Percentiles rank a stretch among this genome's conserved stretches.
phyloP scores from a whole-genome alignment of 2,329 filamentous ascomycete genomes.

The Rhexocercosporidium sp. region DNA sequence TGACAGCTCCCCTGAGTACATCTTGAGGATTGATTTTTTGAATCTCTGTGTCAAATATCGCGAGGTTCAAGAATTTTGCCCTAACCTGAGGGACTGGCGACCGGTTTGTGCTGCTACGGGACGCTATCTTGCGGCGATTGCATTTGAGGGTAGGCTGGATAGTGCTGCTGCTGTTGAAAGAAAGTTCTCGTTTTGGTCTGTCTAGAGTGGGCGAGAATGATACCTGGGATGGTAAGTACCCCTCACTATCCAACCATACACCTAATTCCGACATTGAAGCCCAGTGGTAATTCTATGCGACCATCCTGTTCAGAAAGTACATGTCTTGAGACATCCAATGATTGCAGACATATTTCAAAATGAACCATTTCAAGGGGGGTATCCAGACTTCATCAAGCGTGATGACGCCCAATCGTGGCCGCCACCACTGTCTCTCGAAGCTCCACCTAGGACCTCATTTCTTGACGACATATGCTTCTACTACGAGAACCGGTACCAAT shows the following conservation, averaged over 20 bases:
- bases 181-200: conserved; percentile 11
- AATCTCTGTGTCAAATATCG: conserved; percentile 22
- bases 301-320: background rate
- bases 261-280: background rate
- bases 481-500: conserved; percentile 14
- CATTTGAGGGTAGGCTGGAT: background rate
- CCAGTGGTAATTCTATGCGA: conserved; percentile 11
- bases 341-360: background rate
- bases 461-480: conserved; percentile 25
- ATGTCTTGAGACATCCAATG: background rate
- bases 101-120: conserved; percentile 14
- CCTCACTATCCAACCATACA: too few species aligned
- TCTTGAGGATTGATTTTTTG: too few species aligned
- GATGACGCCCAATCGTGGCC: background rate
- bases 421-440: background rate
- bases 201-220: background rate
- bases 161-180: background rate
- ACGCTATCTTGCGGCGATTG: conserved; percentile 17
- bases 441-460: conserved; percentile 19
- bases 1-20: too few species aligned
- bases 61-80: conserved; percentile 20
- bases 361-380: conserved; percentile 7
- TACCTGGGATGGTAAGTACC: conserved; percentile 7
- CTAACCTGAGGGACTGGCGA: conserved; percentile 13
- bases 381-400: conserved; percentile 6